Base-by-base conservation (phyloP, 2,329 filamentous ascomycete species). In the Neofusicoccum ribis region DNA sequence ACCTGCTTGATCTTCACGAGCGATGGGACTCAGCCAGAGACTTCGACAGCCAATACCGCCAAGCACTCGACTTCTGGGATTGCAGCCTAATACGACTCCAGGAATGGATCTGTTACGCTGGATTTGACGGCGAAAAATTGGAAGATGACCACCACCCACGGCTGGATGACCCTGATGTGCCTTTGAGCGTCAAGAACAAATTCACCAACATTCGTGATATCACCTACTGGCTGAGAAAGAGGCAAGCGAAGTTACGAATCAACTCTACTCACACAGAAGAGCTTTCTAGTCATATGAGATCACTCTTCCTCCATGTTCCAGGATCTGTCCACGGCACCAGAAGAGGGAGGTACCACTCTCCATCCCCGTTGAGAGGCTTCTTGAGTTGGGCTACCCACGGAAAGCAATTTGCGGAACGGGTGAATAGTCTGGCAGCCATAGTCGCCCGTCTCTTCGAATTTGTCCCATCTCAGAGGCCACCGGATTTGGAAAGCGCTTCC, bases 401-500 rank as follows among this genome's bases (percentile, higher is more conserved):
- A 54, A 39, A 54, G n/a, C 34, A 23, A 7, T 54, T 54, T 12
- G 7, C 6, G 15, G 17, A 54, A 39, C 14, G 27, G 9, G 49
- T 36, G 4, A 34, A 51, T 14, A 3, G 15, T 12, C 6, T 51
- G 12, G 49, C 11, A 3, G n/a, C 2, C 15, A 17, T 17, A 9
- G 27, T 51, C 1, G 49, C 7, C 6, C 31, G 31, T 12, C 31
- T 36, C 6, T 51, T 15, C 3, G 27, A 51, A n/a, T 27, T 17
- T n/a, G 27, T 51, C 5, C 15, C 23, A n/a, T 6, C 31, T 14
- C 15, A 1, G 37, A 39, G 9, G 37, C 37, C 1, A 39, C 37
- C 2, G 37, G 5, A 14, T 9, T 39, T 4, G 37, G 8, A 14
- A 5, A 9, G 8, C 2, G 0, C 1, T 14, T 3, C 0, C 1